A percentile compares a stretch with the other conserved stretches of the same genome.
phyloP scores from a whole-genome alignment of 2,329 filamentous ascomycete genomes.

The Kalaharituber pfeilii region DNA sequence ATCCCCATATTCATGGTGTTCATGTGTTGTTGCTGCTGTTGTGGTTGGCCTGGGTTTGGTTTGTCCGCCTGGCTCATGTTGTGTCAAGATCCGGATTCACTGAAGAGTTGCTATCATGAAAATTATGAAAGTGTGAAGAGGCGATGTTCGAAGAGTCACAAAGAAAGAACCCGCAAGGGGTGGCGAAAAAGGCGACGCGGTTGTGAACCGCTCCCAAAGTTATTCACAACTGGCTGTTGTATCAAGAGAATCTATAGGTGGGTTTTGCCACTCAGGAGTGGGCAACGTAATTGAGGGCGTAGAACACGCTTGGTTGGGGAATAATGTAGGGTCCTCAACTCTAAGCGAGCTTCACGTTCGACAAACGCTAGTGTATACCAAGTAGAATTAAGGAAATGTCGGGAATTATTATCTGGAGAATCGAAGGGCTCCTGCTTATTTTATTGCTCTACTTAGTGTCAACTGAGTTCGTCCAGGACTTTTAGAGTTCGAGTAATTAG shows the following conservation, averaged over 20 bases:
- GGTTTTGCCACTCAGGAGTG: neutral
- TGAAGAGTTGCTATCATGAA: neutral
- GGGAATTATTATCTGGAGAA: no score
- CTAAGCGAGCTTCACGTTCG: no score
- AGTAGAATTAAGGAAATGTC: no score
- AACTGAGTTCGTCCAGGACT: no score
- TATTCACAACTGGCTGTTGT: neutral
- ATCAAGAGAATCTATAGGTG: no score
- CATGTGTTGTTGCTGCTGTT: neutral
- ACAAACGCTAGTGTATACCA: no score
- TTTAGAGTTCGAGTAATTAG: no score
- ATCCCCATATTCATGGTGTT: neutral
- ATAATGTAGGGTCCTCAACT: no score
- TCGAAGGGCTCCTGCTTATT: no score
- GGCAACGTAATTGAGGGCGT: neutral
- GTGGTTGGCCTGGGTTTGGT: neutral
- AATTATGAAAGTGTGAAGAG: neutral
- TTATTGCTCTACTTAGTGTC: no score
- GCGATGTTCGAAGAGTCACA: neutral
- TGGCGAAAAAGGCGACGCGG: neutral
- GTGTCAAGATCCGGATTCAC: neutral
- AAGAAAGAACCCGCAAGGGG: neutral
- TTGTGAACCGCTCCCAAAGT: neutral
- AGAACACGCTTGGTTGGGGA: neutral
- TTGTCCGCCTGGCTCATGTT: slow-evolving; percentile 4